Conservation (phyloP, 208 protist species). For the Trichomonas gallinae region DNA sequence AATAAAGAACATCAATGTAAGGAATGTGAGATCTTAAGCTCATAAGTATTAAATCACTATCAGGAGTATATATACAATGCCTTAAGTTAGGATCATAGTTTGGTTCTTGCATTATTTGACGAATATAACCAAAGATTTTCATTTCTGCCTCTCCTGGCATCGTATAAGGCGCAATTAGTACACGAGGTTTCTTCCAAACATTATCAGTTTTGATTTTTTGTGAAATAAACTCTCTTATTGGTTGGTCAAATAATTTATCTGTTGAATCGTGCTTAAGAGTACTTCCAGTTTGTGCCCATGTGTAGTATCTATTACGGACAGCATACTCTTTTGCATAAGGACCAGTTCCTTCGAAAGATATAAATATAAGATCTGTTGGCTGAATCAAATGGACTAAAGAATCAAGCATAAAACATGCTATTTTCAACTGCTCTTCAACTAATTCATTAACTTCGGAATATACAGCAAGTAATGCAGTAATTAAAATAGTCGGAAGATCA, state of each 20-base stretch:
- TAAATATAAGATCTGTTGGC: neutral
- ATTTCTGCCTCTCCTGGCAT: neutral
- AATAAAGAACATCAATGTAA: constrained; percentile 30
- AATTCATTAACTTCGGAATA: neutral
- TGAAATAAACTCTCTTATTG: neutral
- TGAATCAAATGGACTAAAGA: neutral
- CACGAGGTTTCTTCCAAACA: neutral
- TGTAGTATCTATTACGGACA: neutral
- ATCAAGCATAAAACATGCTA: neutral
- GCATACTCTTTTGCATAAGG: neutral
- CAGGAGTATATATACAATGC: neutral
- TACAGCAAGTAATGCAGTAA: neutral
- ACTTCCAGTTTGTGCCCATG: neutral
- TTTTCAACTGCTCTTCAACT: neutral
- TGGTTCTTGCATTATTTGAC: neutral
- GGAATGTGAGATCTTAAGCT: neutral
- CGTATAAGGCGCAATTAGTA: neutral
- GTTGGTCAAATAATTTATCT: neutral
- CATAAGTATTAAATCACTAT: neutral
- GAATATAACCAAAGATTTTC: neutral
- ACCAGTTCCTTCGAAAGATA: neutral
- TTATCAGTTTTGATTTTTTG: neutral
- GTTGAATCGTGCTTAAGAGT: neutral
- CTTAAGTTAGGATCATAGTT: neutral
- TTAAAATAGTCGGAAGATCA: neutral